phyloP scores from a whole-genome alignment of 768 basidiomycete genomes.

The Chiua virens region DNA sequence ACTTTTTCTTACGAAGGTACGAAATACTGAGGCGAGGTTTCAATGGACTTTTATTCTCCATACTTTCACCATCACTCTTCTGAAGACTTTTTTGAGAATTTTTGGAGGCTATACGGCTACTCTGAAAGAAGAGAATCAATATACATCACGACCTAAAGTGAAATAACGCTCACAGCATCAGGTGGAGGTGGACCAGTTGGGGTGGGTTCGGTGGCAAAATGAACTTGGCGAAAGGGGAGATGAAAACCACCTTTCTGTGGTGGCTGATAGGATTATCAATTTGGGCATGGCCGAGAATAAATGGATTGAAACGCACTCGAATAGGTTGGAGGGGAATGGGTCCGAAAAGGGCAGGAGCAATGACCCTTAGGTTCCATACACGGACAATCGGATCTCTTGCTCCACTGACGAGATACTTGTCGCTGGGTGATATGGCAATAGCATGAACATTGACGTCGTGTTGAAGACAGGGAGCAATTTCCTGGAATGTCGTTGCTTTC shows the following conservation, averaged over 20 bases:
- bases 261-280: not conserved
- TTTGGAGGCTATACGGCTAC: not conserved
- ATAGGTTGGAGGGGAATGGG: not conserved
- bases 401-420: slow-evolving; percentile 15
- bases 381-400: no score
- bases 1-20: no score
- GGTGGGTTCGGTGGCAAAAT: not conserved
- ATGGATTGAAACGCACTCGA: slow-evolving; percentile 8
- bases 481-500: no score
- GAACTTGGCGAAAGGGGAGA: not conserved
- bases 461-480: slow-evolving; percentile 14
- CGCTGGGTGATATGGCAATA: slow-evolving; percentile 17
- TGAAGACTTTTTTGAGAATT: not conserved
- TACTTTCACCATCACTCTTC: not conserved
- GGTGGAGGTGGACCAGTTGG: no score
- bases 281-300: no score
- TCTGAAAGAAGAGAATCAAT: not conserved
- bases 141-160: no score
- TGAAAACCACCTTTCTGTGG: not conserved
- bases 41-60: not conserved
- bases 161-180: not conserved
- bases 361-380: no score
- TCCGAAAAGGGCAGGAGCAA: not conserved
- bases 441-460: slow-evolving; percentile 10
- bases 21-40: not conserved